phyloP scores from a whole-genome alignment of 352 stramenopile genomes.

The Pythium volutum region DNA sequence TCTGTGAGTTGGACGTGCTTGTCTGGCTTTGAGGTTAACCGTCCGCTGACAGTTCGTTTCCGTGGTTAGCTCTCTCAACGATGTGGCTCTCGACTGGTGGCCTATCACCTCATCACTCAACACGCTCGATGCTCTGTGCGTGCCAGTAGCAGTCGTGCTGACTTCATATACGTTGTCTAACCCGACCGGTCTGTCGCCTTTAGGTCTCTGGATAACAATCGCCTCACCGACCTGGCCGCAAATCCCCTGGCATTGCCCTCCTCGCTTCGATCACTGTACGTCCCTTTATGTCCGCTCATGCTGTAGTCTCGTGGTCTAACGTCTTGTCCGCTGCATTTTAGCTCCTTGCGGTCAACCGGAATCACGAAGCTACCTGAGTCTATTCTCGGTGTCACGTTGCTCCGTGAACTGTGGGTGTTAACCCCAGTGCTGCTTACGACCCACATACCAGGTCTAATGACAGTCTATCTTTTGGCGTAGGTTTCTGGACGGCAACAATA shows the following conservation, averaged over 20 bases:
- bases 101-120: not conserved
- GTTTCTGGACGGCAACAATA: slow-evolving; percentile 12
- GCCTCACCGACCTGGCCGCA: not conserved
- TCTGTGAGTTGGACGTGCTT: slow-evolving; percentile 2
- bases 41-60: not conserved
- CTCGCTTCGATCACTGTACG: slow-evolving; percentile 1
- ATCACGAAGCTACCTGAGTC: not conserved
- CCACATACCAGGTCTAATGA: not conserved
- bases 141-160: not conserved
- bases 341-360: not conserved
- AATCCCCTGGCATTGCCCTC: not conserved
- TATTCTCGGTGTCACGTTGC: not conserved
- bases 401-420: not conserved
- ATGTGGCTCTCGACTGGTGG: slow-evolving; percentile 3
- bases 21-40: not conserved
- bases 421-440: not conserved
- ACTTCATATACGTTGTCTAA: not conserved
- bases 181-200: not conserved
- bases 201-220: slow-evolving; percentile 12
- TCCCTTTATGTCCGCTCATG: not conserved
- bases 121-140: slow-evolving; percentile 12
- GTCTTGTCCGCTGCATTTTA: not conserved
- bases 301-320: not conserved
- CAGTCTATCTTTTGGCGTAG: not conserved
- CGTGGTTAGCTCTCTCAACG: slow-evolving; percentile 8